These are phyloP conservation scores for Epithemia pelagica DNA, from an alignment of 108 stramenopile species.

Conservation along the genomic window DNA sequence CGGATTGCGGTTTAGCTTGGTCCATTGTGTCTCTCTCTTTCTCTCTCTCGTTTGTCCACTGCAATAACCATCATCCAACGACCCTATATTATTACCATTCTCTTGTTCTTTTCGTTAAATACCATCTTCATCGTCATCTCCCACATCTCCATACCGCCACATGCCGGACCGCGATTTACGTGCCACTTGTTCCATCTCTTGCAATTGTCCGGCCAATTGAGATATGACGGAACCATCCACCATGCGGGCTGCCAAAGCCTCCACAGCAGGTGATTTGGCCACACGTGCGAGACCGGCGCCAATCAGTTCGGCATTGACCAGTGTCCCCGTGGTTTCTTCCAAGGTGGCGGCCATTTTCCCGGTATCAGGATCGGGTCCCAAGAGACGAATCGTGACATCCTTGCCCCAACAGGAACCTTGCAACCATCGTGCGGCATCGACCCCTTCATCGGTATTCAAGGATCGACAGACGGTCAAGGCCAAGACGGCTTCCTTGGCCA, in stretches of 20 bases:
- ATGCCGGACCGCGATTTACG: slow-evolving; percentile 72
- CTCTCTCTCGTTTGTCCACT: no score
- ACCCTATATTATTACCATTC: no score
- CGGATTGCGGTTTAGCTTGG: no score
- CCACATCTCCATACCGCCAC: slow-evolving; percentile 89
- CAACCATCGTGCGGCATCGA: slow-evolving; percentile 76
- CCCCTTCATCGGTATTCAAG: slow-evolving; percentile 72
- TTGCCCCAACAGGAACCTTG: slow-evolving; percentile 79
- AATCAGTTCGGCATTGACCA: slow-evolving; percentile 74
- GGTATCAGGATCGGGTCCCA: slow-evolving; percentile 49
- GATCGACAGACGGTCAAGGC: slow-evolving; percentile 66
- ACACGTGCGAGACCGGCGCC: slow-evolving; percentile 65
- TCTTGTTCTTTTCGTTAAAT: no score
- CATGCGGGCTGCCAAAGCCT: slow-evolving; percentile 46
- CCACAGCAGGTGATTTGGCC: slow-evolving; percentile 42
- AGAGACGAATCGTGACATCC: slow-evolving; percentile 52
- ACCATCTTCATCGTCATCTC: slow-evolving; percentile 83
- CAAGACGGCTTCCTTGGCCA: slow-evolving; percentile 77
- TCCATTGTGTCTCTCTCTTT: no score
- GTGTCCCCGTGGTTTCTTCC: slow-evolving; percentile 36
- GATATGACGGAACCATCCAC: slow-evolving; percentile 39
- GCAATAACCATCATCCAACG: no score
- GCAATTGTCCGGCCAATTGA: slow-evolving; percentile 54
- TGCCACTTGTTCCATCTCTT: slow-evolving; percentile 61
- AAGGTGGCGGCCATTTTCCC: slow-evolving; percentile 63